Evolutionary conservation across 768 basidiomycete genomes (phyloP).

Genomic region (Serendipita vermifera): DNA sequence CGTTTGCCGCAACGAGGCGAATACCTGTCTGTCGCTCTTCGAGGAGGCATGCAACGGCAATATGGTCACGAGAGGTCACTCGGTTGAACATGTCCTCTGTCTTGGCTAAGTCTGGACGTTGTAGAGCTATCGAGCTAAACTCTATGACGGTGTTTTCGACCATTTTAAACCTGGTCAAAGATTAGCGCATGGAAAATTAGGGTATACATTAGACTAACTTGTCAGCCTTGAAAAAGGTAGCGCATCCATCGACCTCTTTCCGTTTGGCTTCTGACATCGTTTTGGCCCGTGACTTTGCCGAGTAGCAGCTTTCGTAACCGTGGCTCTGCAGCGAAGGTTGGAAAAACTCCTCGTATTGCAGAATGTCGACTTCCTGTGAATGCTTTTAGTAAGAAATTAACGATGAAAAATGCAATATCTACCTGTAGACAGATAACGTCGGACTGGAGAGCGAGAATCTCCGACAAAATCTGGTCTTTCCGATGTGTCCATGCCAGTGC

Average conservation of each 20-base stretch:
- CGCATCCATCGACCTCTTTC: conserved; percentile 88
- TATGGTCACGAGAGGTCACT: conserved; percentile 86
- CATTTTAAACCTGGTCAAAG: conserved; percentile 57
- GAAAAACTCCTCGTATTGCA: conserved; percentile 88
- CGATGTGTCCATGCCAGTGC: conserved; percentile 93
- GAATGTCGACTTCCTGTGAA: conserved; percentile 73
- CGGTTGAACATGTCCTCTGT: conserved; percentile 99
- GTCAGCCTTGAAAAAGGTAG: conserved; percentile 82
- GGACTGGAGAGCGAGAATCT: conserved; percentile 64
- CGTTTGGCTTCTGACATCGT: conserved; percentile 83
- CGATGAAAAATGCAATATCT: conserved; percentile 5
- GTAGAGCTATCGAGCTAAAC: conserved; percentile 85
- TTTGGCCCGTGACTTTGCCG: conserved; percentile 84
- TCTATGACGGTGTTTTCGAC: conserved; percentile 91
- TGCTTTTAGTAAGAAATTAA: not conserved
- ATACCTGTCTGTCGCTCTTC: conserved; percentile 82
- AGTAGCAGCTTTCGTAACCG: conserved; percentile 84
- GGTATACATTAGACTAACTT: conserved; percentile 43
- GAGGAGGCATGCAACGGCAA: conserved; percentile 74
- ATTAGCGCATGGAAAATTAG: not conserved
- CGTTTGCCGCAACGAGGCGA: conserved; percentile 77
- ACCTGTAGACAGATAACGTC: conserved; percentile 86
- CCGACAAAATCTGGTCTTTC: conserved; percentile 73
- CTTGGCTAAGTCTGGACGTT: conserved; percentile 87
- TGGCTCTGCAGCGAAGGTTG: conserved; percentile 51